These are phyloP conservation scores for Saccharomycopsis sp. DNA, from an alignment of 805 yeast genomes.

Conservation along the genomic window DNA sequence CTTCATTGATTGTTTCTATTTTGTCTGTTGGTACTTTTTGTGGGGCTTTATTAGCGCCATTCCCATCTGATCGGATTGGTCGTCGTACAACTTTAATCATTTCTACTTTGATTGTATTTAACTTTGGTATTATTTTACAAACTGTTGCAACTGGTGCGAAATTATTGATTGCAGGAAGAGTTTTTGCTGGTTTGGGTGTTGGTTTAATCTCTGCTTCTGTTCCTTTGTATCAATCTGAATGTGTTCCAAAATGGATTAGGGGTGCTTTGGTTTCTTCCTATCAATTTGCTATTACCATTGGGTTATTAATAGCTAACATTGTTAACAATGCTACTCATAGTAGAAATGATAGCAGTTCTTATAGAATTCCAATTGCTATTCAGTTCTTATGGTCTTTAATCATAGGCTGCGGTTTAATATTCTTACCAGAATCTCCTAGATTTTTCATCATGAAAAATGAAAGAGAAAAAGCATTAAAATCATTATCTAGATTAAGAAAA, in stretches of 20 bases:
- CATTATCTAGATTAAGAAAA: slow-evolving; percentile 50
- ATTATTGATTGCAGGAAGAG: slow-evolving; percentile 53
- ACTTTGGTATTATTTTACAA: slow-evolving; percentile 48
- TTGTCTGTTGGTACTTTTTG: slow-evolving; percentile 66
- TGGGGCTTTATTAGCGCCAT: slow-evolving; percentile 60
- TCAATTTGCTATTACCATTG: slow-evolving; percentile 70
- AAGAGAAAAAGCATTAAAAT: slow-evolving; percentile 48
- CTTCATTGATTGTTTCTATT: slow-evolving; percentile 61
- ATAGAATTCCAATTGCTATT: slow-evolving; percentile 67
- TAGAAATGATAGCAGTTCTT: slow-evolving; percentile 48
- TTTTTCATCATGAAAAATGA: slow-evolving; percentile 52
- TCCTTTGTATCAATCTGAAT: slow-evolving; percentile 74
- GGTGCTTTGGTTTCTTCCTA: slow-evolving; percentile 73
- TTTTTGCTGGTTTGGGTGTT: slow-evolving; percentile 66
- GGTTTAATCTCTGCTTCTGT: slow-evolving; percentile 69
- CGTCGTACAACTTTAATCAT: slow-evolving; percentile 43
- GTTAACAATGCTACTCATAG: slow-evolving; percentile 62
- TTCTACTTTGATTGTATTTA: slow-evolving; percentile 39
- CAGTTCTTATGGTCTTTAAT: slow-evolving; percentile 66
- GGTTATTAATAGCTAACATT: slow-evolving; percentile 61
- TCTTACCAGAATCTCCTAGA: slow-evolving; percentile 75
- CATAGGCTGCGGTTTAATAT: slow-evolving; percentile 52
- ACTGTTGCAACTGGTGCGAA: slow-evolving; percentile 39
- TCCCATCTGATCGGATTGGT: slow-evolving; percentile 46
- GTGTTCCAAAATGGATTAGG: slow-evolving; percentile 70